Base-by-base conservation (phyloP, 768 basidiomycete species). In the Russula olivacea region DNA sequence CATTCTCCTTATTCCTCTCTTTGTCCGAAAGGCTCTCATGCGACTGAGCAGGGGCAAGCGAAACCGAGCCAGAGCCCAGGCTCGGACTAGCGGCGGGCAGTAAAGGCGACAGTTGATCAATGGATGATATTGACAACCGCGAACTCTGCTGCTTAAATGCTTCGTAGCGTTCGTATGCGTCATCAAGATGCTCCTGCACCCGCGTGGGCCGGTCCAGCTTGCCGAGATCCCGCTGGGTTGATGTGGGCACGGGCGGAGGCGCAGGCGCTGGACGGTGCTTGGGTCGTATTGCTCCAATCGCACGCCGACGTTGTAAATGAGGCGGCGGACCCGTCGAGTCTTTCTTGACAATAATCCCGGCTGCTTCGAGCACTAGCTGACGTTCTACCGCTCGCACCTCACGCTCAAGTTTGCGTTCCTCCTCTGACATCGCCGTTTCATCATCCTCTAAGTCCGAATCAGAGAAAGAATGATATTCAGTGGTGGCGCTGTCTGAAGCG, bases 151-250 rank as follows among this genome's bases (percentile, higher is more conserved):
- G 83, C 70, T 83, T 83, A 74, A 87, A 94, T n/a, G 85, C 78
- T 71, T 95, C 91, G 70, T 96, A 97, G 41, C 92, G 80, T 61
- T 91, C 90, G 72, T 88, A 96, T 0, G 94, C 94, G 72, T 96
- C 93, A 68, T 93, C 88, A 41, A 89, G 75, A 14, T 70, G 72
- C 17, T 72, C 59, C 9, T 32, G 68, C 49, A 45, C 58, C 58
- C 21, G 72, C 66, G 43, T 54, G 40, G 3, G 62, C 15, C 21
- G 62, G 19, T 23, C 23, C 4, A 28, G 19, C 43, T 64, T 54
- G 15, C 21, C 28, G 45, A 50, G 55, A 11, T 69, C 70, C 17
- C 56, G 66, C 6, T 73, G 77, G 4, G 73, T 70, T 49, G 77
- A 32, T 25, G 49, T 41, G 17, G 60, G 17, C 1, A 52, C 28